Percentiles rank a stretch among this genome's conserved stretches.
phyloP scores from a whole-genome alignment of 805 yeast genomes.

The Candida succiphila region DNA sequence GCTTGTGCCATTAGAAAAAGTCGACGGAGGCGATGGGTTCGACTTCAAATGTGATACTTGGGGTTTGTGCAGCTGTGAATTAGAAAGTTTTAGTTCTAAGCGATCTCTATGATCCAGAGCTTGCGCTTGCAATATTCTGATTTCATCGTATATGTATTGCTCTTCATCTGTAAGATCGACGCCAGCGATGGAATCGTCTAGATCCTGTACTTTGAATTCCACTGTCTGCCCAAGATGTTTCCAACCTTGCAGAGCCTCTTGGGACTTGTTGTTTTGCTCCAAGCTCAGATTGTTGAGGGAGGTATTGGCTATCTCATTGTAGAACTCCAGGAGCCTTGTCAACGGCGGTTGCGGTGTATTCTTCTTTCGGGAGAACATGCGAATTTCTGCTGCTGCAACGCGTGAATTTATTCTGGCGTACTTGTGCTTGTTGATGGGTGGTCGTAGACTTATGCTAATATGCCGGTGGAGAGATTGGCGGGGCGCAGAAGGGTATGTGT shows the following conservation, averaged over 20 bases:
- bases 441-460: too few species aligned
- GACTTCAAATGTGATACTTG: too few species aligned
- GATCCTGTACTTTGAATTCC: constrained; percentile 40
- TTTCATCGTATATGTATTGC: constrained; percentile 29
- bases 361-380: constrained; percentile 45
- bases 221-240: constrained; percentile 56
- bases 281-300: constrained; percentile 46
- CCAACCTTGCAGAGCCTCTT: constrained; percentile 64
- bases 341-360: constrained; percentile 53
- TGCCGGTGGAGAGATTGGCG: too few species aligned
- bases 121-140: constrained; percentile 24
- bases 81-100: constrained; percentile 8
- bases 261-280: constrained; percentile 44
- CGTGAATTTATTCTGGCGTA: too few species aligned
- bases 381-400: too few species aligned
- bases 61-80: constrained; percentile 5
- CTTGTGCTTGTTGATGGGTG: too few species aligned
- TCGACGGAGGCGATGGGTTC: constrained; percentile 7
- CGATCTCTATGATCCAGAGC: constrained; percentile 30
- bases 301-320: constrained; percentile 51
- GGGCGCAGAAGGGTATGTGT: too few species aligned
- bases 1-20: constrained; percentile 2
- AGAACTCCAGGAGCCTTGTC: constrained; percentile 49
- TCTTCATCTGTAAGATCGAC: constrained; percentile 34
- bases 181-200: constrained; percentile 32